These are phyloP conservation scores for Colletotrichum chlorophyti DNA, from an alignment of 2,329 filamentous ascomycete species.

Conservation along the genomic window DNA sequence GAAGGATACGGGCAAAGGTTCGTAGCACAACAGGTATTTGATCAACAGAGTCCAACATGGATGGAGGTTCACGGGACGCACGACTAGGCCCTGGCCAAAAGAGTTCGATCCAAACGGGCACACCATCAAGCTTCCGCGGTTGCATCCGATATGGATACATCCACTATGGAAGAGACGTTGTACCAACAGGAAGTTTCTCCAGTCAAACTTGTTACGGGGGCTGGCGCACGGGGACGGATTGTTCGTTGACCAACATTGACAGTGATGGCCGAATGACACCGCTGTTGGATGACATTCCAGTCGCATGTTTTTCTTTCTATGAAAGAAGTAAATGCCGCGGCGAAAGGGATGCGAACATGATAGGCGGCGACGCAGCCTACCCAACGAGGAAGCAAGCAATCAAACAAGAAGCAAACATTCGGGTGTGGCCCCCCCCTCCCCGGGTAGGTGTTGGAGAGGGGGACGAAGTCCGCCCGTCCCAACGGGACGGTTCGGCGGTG, in stretches of 20 bases:
- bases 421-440: background rate
- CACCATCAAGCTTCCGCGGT: slow-evolving; percentile 26
- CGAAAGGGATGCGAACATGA: background rate
- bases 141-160: slow-evolving; percentile 25
- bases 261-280: background rate
- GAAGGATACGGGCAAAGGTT: slow-evolving; percentile 1
- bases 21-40: background rate
- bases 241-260: background rate
- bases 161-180: slow-evolving; percentile 28
- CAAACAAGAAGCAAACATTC: background rate
- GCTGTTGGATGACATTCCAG: background rate
- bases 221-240: too few species aligned
- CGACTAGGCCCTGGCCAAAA: slow-evolving; percentile 14
- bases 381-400: slow-evolving; percentile 6
- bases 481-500: slow-evolving; percentile 27
- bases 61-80: slow-evolving; percentile 15
- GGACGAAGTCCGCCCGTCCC: slow-evolving; percentile 25
- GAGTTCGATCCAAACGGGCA: slow-evolving; percentile 19
- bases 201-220: background rate
- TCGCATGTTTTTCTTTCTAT: background rate
- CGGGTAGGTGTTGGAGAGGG: background rate
- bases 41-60: too few species aligned
- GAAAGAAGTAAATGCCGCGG: background rate
- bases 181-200: slow-evolving; percentile 25
- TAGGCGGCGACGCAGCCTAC: background rate